A percentile compares a stretch with the other conserved stretches of the same genome.
Conservation (phyloP, 2,329 filamentous ascomycete genomes). For the Trichoderma pleuroti region DNA sequence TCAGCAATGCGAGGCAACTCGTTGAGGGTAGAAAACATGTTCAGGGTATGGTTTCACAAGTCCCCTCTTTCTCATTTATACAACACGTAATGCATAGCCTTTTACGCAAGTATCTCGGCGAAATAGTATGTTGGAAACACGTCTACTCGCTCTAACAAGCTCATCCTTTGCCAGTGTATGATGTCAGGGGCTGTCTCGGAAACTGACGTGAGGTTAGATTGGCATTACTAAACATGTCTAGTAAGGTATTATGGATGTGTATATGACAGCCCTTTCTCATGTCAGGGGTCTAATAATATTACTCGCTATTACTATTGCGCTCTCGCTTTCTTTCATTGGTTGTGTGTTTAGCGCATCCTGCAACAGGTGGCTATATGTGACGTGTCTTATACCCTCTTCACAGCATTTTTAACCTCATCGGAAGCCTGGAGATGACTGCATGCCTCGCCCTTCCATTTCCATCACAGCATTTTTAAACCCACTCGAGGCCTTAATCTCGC, state of each 20-base stretch:
- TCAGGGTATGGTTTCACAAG: not conserved
- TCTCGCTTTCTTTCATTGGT: not conserved
- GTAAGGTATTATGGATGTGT: no score
- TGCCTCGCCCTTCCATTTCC: not conserved
- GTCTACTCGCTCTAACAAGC: not conserved
- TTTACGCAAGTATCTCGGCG: not conserved
- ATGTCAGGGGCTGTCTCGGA: not conserved
- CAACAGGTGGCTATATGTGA: not conserved
- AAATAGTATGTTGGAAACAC: not conserved
- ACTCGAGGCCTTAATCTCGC: not conserved
- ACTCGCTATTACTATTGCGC: not conserved
- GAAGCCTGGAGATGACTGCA: not conserved
- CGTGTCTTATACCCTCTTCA: not conserved
- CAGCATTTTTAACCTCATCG: not conserved
- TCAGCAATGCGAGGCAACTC: not conserved
- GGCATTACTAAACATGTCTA: not conserved
- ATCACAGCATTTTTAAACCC: not conserved
- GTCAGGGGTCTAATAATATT: not conserved
- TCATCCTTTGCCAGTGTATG: not conserved
- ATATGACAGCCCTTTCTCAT: no score
- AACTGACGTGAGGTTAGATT: not conserved
- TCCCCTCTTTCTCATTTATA: not conserved
- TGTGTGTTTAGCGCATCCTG: not conserved
- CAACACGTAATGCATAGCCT: not conserved
- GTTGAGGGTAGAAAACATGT: not conserved